phyloP scores from a whole-genome alignment of 257 asterid species.

The Agastache rugosa region DNA sequence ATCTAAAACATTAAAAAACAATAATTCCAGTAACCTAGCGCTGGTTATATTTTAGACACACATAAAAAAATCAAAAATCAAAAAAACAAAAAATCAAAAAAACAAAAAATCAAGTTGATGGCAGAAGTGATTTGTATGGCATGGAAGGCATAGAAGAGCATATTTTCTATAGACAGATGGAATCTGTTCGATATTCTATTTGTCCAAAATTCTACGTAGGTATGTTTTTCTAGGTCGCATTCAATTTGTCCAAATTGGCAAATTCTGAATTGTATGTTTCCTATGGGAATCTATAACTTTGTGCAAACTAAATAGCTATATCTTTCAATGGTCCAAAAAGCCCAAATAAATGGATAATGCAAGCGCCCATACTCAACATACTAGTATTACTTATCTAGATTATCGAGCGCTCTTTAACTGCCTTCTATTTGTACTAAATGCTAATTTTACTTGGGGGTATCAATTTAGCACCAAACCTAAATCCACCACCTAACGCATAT shows the following conservation, averaged over 20 bases:
- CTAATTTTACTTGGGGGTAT: not conserved
- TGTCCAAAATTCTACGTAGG: constrained; percentile 13
- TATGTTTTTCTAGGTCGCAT: not conserved
- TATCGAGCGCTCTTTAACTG: not conserved
- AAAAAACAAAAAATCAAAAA: no score
- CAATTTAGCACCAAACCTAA: not conserved
- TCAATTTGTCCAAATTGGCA: constrained; percentile 10
- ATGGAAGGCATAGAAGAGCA: not conserved
- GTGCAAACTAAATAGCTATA: not conserved
- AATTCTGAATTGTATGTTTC: constrained; percentile 9
- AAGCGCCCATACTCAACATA: not conserved
- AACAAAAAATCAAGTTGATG: not conserved
- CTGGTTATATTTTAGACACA: not conserved
- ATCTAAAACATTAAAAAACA: not conserved
- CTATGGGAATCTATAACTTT: constrained; percentile 1
- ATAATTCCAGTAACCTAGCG: not conserved
- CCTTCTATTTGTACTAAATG: not conserved
- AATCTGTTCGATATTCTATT: not conserved
- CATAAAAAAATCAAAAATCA: no score
- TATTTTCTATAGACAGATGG: not conserved
- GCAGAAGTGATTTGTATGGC: not conserved
- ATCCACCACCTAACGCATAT: no score
- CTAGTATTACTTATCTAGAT: not conserved
- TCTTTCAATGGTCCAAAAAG: constrained; percentile 21
- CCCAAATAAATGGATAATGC: not conserved